Evolutionary conservation across 306 rosid species (phyloP).

Genomic region (Arachis hypogaea): DNA sequence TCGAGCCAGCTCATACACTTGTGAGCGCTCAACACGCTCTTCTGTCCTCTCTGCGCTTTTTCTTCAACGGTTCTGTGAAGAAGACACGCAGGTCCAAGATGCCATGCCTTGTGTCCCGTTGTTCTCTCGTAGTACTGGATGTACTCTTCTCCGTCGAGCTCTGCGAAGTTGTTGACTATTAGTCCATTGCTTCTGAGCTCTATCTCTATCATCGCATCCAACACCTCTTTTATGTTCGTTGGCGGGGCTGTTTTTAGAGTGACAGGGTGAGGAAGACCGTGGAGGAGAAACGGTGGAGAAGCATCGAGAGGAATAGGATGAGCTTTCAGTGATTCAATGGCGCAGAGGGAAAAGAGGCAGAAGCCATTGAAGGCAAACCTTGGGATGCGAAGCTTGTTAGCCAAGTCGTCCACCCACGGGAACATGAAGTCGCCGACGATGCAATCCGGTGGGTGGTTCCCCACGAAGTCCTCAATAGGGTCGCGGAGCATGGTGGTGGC

Average conservation of each 20-base stretch:
- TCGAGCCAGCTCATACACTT: constrained; percentile 41
- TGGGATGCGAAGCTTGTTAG: constrained; percentile 35
- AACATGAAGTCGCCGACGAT: constrained; percentile 25
- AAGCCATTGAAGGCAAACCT: constrained; percentile 37
- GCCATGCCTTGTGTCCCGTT: constrained; percentile 34
- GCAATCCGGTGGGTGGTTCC: constrained; percentile 35
- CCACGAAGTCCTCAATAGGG: constrained; percentile 17
- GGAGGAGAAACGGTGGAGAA: background rate
- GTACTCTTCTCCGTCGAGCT: constrained; percentile 38
- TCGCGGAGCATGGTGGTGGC: constrained; percentile 15
- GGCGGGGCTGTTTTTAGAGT: constrained; percentile 34
- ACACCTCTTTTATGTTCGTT: background rate
- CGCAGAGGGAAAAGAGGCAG: constrained; percentile 27
- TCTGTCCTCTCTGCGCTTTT: constrained; percentile 34
- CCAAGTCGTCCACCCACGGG: constrained; percentile 41
- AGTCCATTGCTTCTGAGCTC: constrained; percentile 27
- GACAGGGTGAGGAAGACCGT: constrained; percentile 38
- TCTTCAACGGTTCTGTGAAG: background rate
- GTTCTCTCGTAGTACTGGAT: constrained; percentile 2
- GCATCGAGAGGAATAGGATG: background rate
- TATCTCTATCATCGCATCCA: background rate
- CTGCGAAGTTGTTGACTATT: constrained; percentile 26
- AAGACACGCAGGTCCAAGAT: constrained; percentile 46
- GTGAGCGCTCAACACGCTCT: constrained; percentile 25
- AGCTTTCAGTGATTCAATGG: constrained; percentile 4